Percentiles rank a stretch among this genome's conserved stretches.
These are phyloP conservation scores for Russula vinacea DNA, from an alignment of 768 basidiomycete species.

Conservation along the genomic window DNA sequence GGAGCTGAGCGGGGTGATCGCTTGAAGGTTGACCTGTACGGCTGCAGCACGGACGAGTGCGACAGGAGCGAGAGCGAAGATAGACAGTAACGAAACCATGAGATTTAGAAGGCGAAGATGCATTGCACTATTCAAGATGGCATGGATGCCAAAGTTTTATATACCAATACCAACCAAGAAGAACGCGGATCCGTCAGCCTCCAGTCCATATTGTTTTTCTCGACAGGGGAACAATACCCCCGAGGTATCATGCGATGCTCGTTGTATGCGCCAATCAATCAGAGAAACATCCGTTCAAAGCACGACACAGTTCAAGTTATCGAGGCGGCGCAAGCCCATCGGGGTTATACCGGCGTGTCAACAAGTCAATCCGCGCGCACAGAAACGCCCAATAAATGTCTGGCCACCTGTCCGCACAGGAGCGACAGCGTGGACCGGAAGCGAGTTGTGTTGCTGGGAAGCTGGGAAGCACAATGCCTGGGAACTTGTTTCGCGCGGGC, in stretches of 20 bases:
- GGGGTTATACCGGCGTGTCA: background rate
- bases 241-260: background rate
- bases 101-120: background rate
- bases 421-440: background rate
- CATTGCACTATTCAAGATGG: background rate
- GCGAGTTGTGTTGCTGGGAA: background rate
- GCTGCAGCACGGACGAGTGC: conserved; percentile 3
- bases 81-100: background rate
- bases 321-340: too few relatives aligned
- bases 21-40: conserved; percentile 11
- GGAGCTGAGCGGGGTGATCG: conserved; percentile 31
- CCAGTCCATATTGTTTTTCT: background rate
- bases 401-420: background rate
- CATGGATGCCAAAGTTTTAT: background rate
- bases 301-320: too few relatives aligned
- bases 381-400: background rate
- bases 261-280: background rate
- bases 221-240: background rate
- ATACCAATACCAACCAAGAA: background rate
- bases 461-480: background rate
- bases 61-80: background rate
- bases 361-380: background rate
- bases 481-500: background rate
- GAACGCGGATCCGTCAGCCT: background rate
- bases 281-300: background rate